phyloP scores from a whole-genome alignment of 73 alveolate species.

The Paramecium pentaurelia region DNA sequence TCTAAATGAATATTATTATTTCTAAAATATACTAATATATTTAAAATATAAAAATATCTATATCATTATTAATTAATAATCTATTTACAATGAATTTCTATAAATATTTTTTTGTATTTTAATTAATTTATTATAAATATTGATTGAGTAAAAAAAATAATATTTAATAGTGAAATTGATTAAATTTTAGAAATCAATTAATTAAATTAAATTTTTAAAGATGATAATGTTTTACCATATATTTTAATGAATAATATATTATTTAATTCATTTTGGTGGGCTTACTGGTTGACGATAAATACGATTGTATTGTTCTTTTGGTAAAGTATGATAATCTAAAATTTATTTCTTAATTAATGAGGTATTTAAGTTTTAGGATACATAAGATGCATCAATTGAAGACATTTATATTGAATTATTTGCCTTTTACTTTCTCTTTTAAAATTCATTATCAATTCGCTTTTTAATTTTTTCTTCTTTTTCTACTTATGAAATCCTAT shows the following conservation, averaged over 20 bases:
- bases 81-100: too few species aligned
- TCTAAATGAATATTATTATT: background rate
- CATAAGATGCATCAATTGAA: conserved; percentile 29
- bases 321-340: conserved; percentile 35
- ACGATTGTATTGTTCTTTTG: conserved; percentile 38
- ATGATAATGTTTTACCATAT: background rate
- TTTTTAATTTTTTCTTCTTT: conserved; percentile 38
- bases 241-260: background rate
- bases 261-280: background rate
- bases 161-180: too few species aligned
- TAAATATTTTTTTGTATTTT: too few species aligned
- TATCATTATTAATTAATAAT: too few species aligned
- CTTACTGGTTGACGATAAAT: background rate
- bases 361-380: background rate
- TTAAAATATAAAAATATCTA: background rate
- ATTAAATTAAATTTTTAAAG: background rate
- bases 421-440: background rate
- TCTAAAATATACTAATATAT: background rate
- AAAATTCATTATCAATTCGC: background rate
- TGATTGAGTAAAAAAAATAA: too few species aligned
- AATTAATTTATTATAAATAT: too few species aligned
- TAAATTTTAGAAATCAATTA: background rate
- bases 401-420: background rate
- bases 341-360: conserved; percentile 14
- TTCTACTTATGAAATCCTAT: background rate